A percentile compares a stretch with the other conserved stretches of the same genome.
These are phyloP conservation scores for Filosporella fistucella DNA, from an alignment of 495 filamentous ascomycete genomes.

Conservation along the genomic window DNA sequence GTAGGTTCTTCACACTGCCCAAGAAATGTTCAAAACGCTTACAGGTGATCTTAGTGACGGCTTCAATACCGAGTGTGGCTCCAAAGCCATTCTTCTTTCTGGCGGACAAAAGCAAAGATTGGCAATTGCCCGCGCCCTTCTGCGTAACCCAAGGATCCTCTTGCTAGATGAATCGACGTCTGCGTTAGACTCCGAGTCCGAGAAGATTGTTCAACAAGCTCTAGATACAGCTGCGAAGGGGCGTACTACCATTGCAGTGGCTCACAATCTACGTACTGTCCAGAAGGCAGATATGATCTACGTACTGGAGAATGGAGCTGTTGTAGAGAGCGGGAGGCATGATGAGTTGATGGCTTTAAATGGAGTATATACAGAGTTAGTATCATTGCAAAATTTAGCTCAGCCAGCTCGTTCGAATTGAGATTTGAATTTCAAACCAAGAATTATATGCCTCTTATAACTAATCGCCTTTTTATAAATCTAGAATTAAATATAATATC, in stretches of 20 bases:
- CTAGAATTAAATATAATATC: too few species aligned
- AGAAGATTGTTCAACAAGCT: conserved; percentile 12
- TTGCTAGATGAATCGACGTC: conserved; percentile 69
- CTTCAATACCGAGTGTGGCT: conserved; percentile 45
- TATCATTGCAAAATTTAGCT: too few species aligned
- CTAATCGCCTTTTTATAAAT: too few species aligned
- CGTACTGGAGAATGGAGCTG: conserved; percentile 74
- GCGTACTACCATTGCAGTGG: conserved; percentile 77
- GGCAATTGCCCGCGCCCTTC: conserved; percentile 30
- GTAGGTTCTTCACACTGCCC: too few species aligned
- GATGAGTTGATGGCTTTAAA: conserved; percentile 56
- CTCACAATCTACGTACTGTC: conserved; percentile 70
- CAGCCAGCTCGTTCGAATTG: too few species aligned
- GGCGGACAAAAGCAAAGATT: conserved; percentile 60
- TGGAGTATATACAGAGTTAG: conserved; percentile 43
- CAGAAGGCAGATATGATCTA: conserved; percentile 70
- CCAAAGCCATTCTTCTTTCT: conserved; percentile 49
- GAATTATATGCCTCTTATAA: too few species aligned
- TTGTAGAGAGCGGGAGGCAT: conserved; percentile 83
- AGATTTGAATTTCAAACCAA: too few species aligned
- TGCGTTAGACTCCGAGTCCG: conserved; percentile 48
- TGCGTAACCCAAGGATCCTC: conserved; percentile 62
- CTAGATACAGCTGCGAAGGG: background rate
- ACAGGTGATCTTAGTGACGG: too few species aligned
- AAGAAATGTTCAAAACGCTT: too few species aligned